Evolutionary conservation across 352 stramenopile species (phyloP), one percentile per base, ranked within the genome.

Genomic region (Phytophthora podocarpi): DNA sequence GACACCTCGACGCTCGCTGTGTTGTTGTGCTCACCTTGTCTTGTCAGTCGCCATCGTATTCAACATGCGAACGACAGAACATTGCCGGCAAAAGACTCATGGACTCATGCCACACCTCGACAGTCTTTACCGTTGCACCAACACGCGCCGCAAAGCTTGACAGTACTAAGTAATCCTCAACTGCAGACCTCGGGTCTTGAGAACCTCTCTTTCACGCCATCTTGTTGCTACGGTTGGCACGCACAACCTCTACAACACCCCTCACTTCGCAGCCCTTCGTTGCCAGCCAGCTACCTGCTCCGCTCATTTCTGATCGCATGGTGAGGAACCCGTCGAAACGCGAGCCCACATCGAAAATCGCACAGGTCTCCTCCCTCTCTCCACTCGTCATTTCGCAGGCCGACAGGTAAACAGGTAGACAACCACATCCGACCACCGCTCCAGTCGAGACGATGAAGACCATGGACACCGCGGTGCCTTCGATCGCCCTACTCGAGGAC

Each of bases 401-500:
- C 36, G 36, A 36, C 42, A 62, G n/a, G 10, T 11, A 28, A 47
- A 20, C 34, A 18, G 34, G 7, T 8, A 26, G n/a, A 15, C 37
- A 24, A 13, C 12, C 8, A 49, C 56, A 43, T 20, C 20, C 18
- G 7, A 59, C 31, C 32, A 41, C 26, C 27, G 43, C 6, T 35
- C 54, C 13, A 27, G 30, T 42, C 37, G 39, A 42, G 6, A 56
- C 27, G 43, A 42, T 34, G 42, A 18, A 49, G 23, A 42, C 24
- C 5, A 18, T 15, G 27, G 54, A 63, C 20, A 28, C 27, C 21
- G 35, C n/a, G 3, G 20, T 5, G 5, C 23, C 15, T 11, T 63
- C 43, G 20, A 37, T 76, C 13, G 61, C 69, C 30, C 39, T 66
- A 20, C 58, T 62, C 20, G 35, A 58, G 16, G 57, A 57, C 1